Evolutionary conservation across 768 basidiomycete genomes (phyloP), one percentile per base, ranked within the genome.

Genomic region (Pleurotus citrinopileatus): DNA sequence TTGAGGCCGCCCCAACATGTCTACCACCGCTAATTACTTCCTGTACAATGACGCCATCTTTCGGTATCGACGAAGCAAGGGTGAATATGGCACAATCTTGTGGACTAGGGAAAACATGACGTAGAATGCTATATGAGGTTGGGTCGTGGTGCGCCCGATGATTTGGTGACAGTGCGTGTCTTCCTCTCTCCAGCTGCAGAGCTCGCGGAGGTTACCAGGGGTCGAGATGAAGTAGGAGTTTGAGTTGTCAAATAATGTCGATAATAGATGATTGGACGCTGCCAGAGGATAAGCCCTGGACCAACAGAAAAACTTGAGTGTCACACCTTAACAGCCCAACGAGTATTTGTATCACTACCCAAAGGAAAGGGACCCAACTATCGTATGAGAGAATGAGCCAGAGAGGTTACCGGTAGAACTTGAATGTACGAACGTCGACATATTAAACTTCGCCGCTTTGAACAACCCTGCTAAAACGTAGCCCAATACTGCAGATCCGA

Each of bases 21-120:
- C 67, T 90, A 44, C 80, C 83, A 0, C 82, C 86, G 0, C 80
- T 90, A 45, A 63, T 89, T 55, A 85, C 86, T 3, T 74, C 80
- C 55, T 64, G 73, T 17, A 63, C 70, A 53, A 74, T 82, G 78
- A 70, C 60, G 13, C 73, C 75, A 0, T 67, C 71, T 1, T 79
- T 81, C 60, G 87, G 88, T 0, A 73, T 88, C 8, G 79, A 82
- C 22, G 66, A 73, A 22, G 66, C 87, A 20, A 75, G 85, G 61
- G 65, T 67, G 61, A 86, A 80, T 59, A 84, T 90, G 17, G 66
- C 69, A 8, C 77, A 84, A 34, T 85, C 79, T 13, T 88, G 86
- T 70, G 79, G 74, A 29, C 53, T 78, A 27, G 54, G 57, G 27
- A 45, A 37, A n/a, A 26, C 19, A 28, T 20, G 27, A 26, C 29